Base-by-base conservation (phyloP, 768 basidiomycete genomes). In the Phylloporus rhodoxanthus region DNA sequence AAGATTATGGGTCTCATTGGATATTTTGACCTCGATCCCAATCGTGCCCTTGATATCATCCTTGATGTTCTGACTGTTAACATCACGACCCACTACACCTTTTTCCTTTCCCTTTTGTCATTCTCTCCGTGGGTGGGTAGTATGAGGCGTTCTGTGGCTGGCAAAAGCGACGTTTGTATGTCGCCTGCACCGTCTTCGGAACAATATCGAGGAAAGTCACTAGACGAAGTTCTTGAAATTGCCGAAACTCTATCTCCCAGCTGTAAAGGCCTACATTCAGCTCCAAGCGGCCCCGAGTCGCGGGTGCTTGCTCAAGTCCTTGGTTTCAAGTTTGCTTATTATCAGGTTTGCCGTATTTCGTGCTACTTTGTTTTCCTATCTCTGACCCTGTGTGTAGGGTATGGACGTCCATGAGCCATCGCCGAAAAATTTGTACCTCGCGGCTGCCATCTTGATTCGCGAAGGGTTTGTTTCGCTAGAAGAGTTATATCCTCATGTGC, bases 21-120 rank as follows among this genome's bases (percentile, higher is more conserved):
- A 21, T 95, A 92, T 68, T 99, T 98, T 62, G 94, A 98, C 67
- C 76, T 99, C 32, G 92, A 96, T 65, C 96, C 96, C 11, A 91
- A 93, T 60, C 79, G 94, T 52, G 91, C 91, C 0, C 76, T 98
- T 53, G 96, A 99, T 65, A 75, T 98, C 52, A 85, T 97, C 54
- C 77, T 99, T 36, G 96, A 99, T 64, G 82, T 95, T 7, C 81
- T 97, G 56, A 87, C 87, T 5, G 78, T 82, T 47, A 84, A 96
- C 62, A 68, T 97, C 39, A 72, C 82, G 1, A 81, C 85, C 0
- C 92, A 97, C 62, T 85, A 88, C 68, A 77, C 76, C 28, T 97
- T 97, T 73, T 97, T 96, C 72, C 68, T 97, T 39, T 82, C 88
- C 2, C 73, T 98, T 23, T 71, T 99, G 14, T 84, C 84, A 2